Evolutionary conservation across 2,329 filamentous ascomycete species (phyloP), one percentile per base, ranked within the genome.

Genomic region (Trichoderma sp.): DNA sequence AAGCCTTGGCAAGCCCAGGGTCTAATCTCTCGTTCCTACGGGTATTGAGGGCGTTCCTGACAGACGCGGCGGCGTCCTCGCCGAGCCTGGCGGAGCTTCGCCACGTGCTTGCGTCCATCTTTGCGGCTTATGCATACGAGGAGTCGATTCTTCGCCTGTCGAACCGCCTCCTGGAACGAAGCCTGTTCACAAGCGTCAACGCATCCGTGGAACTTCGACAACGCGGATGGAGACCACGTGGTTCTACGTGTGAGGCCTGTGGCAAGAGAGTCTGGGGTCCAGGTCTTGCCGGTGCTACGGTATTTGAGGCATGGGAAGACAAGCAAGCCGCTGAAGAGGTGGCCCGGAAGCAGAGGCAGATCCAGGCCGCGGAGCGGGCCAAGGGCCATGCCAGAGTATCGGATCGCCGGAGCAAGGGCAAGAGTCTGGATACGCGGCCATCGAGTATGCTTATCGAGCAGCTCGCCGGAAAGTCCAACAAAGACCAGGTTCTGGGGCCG

Each of bases 91-190:
- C 92, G 1, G 93, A 98, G 74, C 83, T 99, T 3, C 90, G 95
- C 51, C 86, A 86, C 7, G 93, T 98, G 0, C 84, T 99, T 2
- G 82, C 87, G 1, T 95, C 93, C 14, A 94, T 99, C 63, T 98
- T 99, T 78, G 88, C 94, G 0, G 94, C 95, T 0, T 99, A 99
- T 74, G 90, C 93, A 0, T 97, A 98, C 74, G 95, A 99, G 76
- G 91, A 94, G 75, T 93, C 91, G 0, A 91, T 99, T 17, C 83
- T 99, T 21, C 83, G 85, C 1, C 85, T 99, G 3, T 92, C 95
- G 0, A 96, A 94, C 74, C 85, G 90, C 4, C 87, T 99, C 64
- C 82, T 99, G 0, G 93, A 96, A 68, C 89, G 92, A 70, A 95
- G 95, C 72, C 83, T 97, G 6, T 99, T 98, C 72, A 85, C 90